Evolutionary conservation across 2,329 filamentous ascomycete genomes (phyloP), one percentile per base, ranked within the genome.

Genomic region (Alternaria brassicae): DNA sequence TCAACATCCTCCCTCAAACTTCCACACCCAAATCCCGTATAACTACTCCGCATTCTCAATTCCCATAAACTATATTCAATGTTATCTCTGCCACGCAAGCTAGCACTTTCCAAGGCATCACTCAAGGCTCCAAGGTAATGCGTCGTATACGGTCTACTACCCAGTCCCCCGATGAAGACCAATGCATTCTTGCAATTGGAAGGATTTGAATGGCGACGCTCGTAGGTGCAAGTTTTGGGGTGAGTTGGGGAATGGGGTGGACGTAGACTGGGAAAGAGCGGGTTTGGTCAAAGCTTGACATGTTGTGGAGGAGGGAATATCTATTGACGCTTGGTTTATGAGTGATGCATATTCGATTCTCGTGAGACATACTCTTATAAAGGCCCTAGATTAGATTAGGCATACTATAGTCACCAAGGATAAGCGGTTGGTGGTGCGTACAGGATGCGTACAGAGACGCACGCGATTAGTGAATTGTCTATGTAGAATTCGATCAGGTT

Each of bases 21-120:
- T 9, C 63, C 67, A 40, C 62, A 61, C 4, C 65, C 66, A 42
- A 65, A 68, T 1, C 66, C 63, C 2, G 60, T 61, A 41, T 70
- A 68, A 13, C 62, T 65, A 21, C 62, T 68, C 8, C 62, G 63
- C 62, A 66, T 68, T n/a, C 66, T 62, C 21, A 64, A 60, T 8
- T 68, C 61, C 61, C 66, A 70, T 7, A 64, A 40, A 3, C 55
- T 59, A 23, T 64, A 68, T 6, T n/a, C 51, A 17, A 40, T 41
- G 25, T 6, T 17, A 3, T 30, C 30, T 21, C 10, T 28, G 1
- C 40, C 37, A 23, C 28, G 15, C 45, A 44, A 7, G 9, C 42
- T 47, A 19, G 42, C 27, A 2, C 5, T 7, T 34, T 44, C 21
- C 37, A 56, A 21, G 2, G 4, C 9, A 15, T 17, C 12, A 3